These are phyloP conservation scores for Aspergillus piperis DNA, from an alignment of 2,329 filamentous ascomycete species.

Conservation along the genomic window DNA sequence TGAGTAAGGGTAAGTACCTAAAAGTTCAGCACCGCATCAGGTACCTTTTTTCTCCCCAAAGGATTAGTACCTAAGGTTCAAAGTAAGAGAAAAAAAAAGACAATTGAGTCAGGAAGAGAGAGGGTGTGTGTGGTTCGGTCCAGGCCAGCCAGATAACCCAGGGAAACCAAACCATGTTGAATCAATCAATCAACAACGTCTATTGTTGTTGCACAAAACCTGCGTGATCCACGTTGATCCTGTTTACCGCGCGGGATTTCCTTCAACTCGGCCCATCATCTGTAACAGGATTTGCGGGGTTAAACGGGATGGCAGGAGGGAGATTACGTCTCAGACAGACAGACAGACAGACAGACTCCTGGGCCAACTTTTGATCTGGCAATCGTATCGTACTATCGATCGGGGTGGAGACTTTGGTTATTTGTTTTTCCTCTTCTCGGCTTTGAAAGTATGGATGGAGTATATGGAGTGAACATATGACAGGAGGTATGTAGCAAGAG, in stretches of 20 bases:
- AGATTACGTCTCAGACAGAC: constrained; percentile 4
- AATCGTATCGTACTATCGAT: background rate
- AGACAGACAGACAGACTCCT: background rate
- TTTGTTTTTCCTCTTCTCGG: too few relatives aligned
- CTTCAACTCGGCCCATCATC: background rate
- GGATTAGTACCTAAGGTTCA: background rate
- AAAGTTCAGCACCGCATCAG: background rate
- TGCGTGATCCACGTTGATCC: constrained; percentile 12
- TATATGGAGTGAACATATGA: background rate
- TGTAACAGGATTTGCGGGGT: constrained; percentile 10
- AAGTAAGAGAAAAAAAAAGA: background rate
- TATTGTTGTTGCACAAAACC: constrained; percentile 12
- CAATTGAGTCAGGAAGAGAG: too few relatives aligned
- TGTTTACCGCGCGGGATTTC: constrained; percentile 15
- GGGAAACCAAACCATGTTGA: background rate
- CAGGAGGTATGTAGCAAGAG: background rate
- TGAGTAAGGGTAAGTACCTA: background rate
- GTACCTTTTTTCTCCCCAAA: background rate
- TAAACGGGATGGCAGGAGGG: background rate
- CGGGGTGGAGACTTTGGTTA: background rate
- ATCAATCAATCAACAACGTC: background rate
- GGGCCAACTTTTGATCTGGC: background rate
- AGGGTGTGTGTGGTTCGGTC: background rate
- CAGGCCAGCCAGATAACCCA: constrained; percentile 3
- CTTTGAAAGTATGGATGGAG: too few relatives aligned